Evolutionary conservation across 2,329 filamentous ascomycete species (phyloP).

Genomic region (Claviceps sp.): DNA sequence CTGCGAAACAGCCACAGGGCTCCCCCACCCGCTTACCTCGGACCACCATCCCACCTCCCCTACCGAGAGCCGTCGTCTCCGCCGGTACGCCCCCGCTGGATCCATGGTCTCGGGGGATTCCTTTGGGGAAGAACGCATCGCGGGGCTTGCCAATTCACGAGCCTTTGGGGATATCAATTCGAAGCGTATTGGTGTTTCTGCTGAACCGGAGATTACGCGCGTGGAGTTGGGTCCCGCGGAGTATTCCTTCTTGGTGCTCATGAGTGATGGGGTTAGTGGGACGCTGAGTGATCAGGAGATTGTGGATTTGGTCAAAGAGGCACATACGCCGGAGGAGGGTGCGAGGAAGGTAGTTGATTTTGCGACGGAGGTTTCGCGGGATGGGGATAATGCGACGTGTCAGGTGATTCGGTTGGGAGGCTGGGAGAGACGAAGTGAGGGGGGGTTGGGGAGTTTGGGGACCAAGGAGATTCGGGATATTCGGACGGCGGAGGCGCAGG

Average conservation of each 20-base stretch:
- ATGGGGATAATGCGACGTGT: constrained; percentile 57
- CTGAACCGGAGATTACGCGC: constrained; percentile 77
- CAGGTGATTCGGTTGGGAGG: constrained; percentile 54
- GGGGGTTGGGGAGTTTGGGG: constrained; percentile 75
- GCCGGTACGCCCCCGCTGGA: constrained; percentile 63
- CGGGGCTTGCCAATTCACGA: constrained; percentile 83
- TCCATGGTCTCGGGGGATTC: constrained; percentile 78
- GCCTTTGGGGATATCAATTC: constrained; percentile 85
- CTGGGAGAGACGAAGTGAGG: constrained; percentile 64
- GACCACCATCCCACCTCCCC: constrained; percentile 90
- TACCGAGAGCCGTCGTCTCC: constrained; percentile 66
- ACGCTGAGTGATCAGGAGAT: constrained; percentile 86
- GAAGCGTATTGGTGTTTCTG: constrained; percentile 87
- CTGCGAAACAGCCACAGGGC: constrained; percentile 73
- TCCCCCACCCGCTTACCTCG: constrained; percentile 67
- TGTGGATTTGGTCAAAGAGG: constrained; percentile 90
- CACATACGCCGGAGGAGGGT: constrained; percentile 77
- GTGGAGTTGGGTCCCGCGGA: constrained; percentile 71
- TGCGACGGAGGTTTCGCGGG: constrained; percentile 66
- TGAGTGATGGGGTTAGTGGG: constrained; percentile 80
- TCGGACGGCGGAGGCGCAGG: constrained; percentile 63
- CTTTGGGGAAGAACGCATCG: constrained; percentile 93
- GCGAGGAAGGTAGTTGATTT: constrained; percentile 69
- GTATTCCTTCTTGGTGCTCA: constrained; percentile 78
- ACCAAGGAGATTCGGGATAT: constrained; percentile 87